Base-by-base conservation (phyloP, 208 protist species). In the Wallacemonas sp. region DNA sequence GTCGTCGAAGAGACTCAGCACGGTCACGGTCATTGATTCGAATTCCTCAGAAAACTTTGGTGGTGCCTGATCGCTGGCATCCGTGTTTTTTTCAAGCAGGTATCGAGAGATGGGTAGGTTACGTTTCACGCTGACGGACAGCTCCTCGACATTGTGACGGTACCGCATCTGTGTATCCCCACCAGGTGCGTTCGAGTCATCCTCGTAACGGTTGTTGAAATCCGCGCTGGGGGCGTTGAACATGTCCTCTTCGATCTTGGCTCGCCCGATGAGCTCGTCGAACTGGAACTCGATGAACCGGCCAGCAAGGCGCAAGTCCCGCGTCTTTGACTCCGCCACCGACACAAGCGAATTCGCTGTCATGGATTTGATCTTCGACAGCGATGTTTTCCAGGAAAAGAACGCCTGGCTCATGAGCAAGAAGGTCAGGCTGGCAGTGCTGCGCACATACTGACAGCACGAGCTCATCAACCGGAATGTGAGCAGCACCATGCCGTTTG, bases 381-480 rank as follows among this genome's bases (percentile, higher is more conserved):
- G 70, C 27, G 88, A 92, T 21, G 67, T 68, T 64, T 70, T 89
- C 80, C 84, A 89, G 11, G 64, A 73, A 61, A 84, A 96, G 66
- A 78, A 93, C 27, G 82, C 74, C 47, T 91, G 84, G 66, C 84
- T 78, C 81, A 96, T 94, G 17, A 91, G n/a, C 15, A 93, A 60
- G 41, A 88, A 93, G 11, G 79, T 83, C 39, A 60, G 76, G 38
- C 70, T 68, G 1, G 88, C 81, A 11, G 77, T 79, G 28, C 61
- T 62, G 51, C 91, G 87, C 28, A 96, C 91, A 61, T 88, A 74
- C 66, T 87, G 78, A 63, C 78, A 94, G 62, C 82, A 93, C 51
- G 77, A 90, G 69, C 88, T 93, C 88, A 96, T 93, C 53, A 96
- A 74, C 58, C 86, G 86, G 63, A 93, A 90, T 9, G 79, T 85